phyloP scores from a whole-genome alignment of 2,329 filamentous ascomycete genomes.

The Hymenotorrendiella dingleyae region DNA sequence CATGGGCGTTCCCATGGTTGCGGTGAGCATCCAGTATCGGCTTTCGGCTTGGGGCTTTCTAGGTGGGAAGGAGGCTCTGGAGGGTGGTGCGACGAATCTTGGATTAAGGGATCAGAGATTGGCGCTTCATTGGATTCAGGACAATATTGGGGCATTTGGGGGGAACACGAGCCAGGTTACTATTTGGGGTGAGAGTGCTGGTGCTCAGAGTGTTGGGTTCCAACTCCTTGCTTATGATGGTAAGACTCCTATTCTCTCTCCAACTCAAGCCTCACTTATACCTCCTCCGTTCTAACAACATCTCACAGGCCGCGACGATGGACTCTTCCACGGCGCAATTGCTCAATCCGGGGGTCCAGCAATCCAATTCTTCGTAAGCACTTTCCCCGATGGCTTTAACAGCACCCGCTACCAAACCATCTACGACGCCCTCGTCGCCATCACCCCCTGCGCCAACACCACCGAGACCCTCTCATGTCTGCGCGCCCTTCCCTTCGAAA shows the following conservation, averaged over 20 bases:
- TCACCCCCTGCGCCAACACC: conserved; percentile 24
- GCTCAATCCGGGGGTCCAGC: conserved; percentile 36
- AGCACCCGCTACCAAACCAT: conserved; percentile 18
- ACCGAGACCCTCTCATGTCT: conserved; percentile 24
- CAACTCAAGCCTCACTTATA: not conserved
- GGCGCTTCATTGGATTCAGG: conserved; percentile 38
- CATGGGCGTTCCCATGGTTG: conserved; percentile 40
- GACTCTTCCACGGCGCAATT: conserved; percentile 45
- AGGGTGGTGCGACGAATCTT: conserved; percentile 38
- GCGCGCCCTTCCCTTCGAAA: conserved; percentile 23
- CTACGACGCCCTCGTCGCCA: conserved; percentile 32
- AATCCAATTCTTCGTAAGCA: conserved; percentile 7
- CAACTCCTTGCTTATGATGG: conserved; percentile 40
- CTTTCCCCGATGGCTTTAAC: conserved; percentile 10
- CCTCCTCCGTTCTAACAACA: not conserved
- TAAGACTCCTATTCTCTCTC: not conserved
- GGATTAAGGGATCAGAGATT: conserved; percentile 40
- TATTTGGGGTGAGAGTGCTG: conserved; percentile 39
- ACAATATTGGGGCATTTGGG: conserved; percentile 39
- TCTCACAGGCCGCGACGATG: conserved; percentile 42
- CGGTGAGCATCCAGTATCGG: conserved; percentile 40
- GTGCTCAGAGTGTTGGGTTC: conserved; percentile 17
- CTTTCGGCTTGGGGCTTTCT: conserved; percentile 42
- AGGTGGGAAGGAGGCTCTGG: conserved; percentile 33
- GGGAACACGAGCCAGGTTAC: conserved; percentile 40